Evolutionary conservation across 495 filamentous ascomycete genomes (phyloP).

Genomic region (Terfezia claveryi): DNA sequence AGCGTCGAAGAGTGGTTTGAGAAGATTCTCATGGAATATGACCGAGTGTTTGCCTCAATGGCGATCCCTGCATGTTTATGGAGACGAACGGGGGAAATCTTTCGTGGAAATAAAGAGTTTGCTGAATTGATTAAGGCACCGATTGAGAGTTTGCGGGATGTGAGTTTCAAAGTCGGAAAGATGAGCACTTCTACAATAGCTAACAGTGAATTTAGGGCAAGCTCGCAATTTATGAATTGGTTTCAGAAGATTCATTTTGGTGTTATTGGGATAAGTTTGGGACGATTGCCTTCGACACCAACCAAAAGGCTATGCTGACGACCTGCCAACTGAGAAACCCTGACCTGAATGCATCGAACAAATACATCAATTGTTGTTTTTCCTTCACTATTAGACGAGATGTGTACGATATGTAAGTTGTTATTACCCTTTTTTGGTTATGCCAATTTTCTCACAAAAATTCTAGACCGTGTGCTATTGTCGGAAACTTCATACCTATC

Average conservation of each 20-base stretch:
- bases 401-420: constrained; percentile 80
- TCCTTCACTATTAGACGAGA: constrained; percentile 91
- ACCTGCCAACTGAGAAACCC: constrained; percentile 82
- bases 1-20: constrained; percentile 99
- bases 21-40: constrained; percentile 79
- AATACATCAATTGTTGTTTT: constrained; percentile 80
- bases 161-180: constrained; percentile 25
- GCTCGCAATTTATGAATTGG: constrained; percentile 83
- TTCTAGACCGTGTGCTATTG: constrained; percentile 62
- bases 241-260: constrained; percentile 81
- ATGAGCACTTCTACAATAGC: background rate
- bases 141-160: constrained; percentile 74
- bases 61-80: constrained; percentile 95
- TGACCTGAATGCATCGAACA: constrained; percentile 42
- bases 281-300: constrained; percentile 87
- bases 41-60: constrained; percentile 97
- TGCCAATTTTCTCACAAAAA: constrained; percentile 1
- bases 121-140: constrained; percentile 87
- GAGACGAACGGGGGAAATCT: constrained; percentile 92
- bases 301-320: constrained; percentile 92
- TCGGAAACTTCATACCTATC: constrained; percentile 85
- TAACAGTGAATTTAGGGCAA: constrained; percentile 41
- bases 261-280: constrained; percentile 99
- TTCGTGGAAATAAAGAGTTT: constrained; percentile 96
- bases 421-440: background rate